Conservation (phyloP, 1,284 basidiomycete genomes). For the Erythrobasidium hasegawianum region DNA sequence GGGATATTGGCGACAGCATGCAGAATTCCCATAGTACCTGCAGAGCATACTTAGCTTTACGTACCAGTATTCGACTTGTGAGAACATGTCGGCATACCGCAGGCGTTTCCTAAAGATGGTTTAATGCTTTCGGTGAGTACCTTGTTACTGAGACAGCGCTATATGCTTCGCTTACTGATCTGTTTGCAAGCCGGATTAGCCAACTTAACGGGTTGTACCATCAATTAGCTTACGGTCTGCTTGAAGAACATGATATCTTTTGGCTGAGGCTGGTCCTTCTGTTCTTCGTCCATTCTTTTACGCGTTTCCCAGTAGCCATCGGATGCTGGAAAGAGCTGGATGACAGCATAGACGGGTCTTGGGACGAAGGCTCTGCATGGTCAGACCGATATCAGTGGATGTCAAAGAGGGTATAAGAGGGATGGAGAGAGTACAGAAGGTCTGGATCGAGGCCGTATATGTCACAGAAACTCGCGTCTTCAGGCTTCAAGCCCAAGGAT, state of each 20-base stretch:
- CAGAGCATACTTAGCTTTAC: not conserved
- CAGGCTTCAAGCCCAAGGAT: slow-evolving; percentile 26
- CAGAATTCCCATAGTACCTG: slow-evolving; percentile 34
- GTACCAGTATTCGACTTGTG: not conserved
- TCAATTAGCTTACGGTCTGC: slow-evolving; percentile 4
- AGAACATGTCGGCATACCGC: slow-evolving; percentile 13
- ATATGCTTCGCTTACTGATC: not conserved
- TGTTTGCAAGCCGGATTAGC: not conserved
- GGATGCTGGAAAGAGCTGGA: slow-evolving; percentile 35
- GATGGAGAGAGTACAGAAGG: slow-evolving; percentile 32
- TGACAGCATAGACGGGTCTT: slow-evolving; percentile 35
- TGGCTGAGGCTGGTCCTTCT: slow-evolving; percentile 1
- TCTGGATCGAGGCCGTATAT: slow-evolving; percentile 35
- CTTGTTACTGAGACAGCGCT: not conserved
- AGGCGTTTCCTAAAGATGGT: slow-evolving; percentile 33
- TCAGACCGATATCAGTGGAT: not conserved
- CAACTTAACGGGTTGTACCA: not conserved
- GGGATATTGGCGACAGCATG: slow-evolving; percentile 33
- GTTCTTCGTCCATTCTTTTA: slow-evolving; percentile 18
- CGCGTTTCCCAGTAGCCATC: slow-evolving; percentile 21
- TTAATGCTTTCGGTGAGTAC: not conserved
- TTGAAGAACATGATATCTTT: slow-evolving; percentile 35
- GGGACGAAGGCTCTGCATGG: slow-evolving; percentile 32
- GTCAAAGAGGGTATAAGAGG: not conserved
- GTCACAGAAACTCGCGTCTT: slow-evolving; percentile 24